Conservation (phyloP, 2,329 filamentous ascomycete genomes). For the Blastomyces emzantsi region DNA sequence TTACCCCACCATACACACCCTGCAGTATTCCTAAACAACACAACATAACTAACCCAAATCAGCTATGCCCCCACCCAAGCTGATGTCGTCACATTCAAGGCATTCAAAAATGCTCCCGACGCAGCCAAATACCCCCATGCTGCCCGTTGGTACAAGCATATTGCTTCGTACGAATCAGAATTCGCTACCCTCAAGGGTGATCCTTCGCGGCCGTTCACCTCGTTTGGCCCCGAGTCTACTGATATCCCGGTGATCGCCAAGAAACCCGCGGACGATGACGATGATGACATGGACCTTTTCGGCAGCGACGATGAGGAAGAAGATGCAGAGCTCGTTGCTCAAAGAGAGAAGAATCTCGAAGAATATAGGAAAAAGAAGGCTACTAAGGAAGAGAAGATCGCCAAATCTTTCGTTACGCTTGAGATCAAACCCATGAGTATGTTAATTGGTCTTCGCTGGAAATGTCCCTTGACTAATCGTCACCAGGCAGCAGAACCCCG, state of each 20-base stretch:
- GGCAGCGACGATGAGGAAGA: conserved; percentile 90
- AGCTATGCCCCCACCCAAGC: conserved; percentile 74
- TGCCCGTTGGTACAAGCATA: conserved; percentile 98
- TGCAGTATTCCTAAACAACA: background rate
- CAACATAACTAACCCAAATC: conserved; percentile 16
- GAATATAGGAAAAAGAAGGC: conserved; percentile 98
- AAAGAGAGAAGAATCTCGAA: conserved; percentile 82
- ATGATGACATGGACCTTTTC: conserved; percentile 88
- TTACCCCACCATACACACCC: conserved; percentile 17
- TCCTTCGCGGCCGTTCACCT: conserved; percentile 75
- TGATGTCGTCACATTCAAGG: conserved; percentile 94
- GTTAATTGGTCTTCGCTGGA: conserved; percentile 23
- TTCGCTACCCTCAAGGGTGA: conserved; percentile 88
- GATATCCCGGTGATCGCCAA: conserved; percentile 77
- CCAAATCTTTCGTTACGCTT: conserved; percentile 92
- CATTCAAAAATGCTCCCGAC: conserved; percentile 64
- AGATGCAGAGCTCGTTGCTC: conserved; percentile 71
- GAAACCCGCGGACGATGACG: conserved; percentile 67
- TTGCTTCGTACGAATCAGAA: conserved; percentile 83
- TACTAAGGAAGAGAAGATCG: conserved; percentile 77
- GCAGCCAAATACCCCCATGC: conserved; percentile 85
- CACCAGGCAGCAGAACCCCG: conserved; percentile 79
- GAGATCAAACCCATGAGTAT: conserved; percentile 99
- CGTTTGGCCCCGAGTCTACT: conserved; percentile 77
- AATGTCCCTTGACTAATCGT: conserved; percentile 2